Conservation (phyloP, 2,329 filamentous ascomycete species). For the Fusarium citri region DNA sequence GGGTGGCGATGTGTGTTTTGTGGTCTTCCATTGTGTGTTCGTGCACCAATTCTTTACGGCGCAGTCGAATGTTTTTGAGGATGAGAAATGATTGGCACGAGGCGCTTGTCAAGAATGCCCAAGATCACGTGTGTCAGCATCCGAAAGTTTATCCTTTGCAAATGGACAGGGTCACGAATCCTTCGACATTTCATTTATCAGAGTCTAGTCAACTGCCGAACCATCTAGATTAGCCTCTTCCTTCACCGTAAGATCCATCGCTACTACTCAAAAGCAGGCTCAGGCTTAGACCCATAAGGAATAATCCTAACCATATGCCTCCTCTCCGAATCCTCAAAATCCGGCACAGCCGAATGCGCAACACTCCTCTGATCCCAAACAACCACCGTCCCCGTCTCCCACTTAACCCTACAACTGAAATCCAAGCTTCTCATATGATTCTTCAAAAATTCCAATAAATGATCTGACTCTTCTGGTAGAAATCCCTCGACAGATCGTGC, state of each 20-base stretch:
- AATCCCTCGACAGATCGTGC: slow-evolving; percentile 46
- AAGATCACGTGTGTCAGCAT: not conserved
- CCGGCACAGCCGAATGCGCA: slow-evolving; percentile 47
- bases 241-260: no score
- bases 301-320: slow-evolving; percentile 49
- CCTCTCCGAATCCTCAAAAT: slow-evolving; percentile 47
- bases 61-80: not conserved
- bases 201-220: not conserved
- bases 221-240: not conserved
- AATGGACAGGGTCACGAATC: not conserved
- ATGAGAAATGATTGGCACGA: not conserved
- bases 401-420: slow-evolving; percentile 46
- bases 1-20: slow-evolving; percentile 1
- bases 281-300: slow-evolving; percentile 45
- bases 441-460: slow-evolving; percentile 45
- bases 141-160: not conserved
- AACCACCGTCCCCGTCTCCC: slow-evolving; percentile 48
- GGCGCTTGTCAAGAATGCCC: not conserved
- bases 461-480: slow-evolving; percentile 47
- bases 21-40: slow-evolving; percentile 1
- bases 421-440: slow-evolving; percentile 49
- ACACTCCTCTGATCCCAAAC: slow-evolving; percentile 48
- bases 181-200: not conserved
- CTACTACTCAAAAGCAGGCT: slow-evolving; percentile 20
- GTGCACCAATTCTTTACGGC: no score